Base-by-base conservation (phyloP, 371 early-diverging fungal species). In the Apophysomyces elegans region DNA sequence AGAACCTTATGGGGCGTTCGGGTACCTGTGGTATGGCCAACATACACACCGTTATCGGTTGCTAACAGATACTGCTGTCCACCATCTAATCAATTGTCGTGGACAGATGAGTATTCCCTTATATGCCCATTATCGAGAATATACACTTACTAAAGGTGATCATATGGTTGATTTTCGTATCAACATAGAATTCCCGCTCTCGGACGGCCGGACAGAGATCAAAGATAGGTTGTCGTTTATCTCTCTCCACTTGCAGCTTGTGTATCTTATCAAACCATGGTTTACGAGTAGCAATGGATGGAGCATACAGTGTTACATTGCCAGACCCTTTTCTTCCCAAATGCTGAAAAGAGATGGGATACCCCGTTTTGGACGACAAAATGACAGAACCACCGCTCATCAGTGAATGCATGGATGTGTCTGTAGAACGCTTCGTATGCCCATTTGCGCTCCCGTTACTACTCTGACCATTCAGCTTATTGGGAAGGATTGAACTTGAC, bases 261-360 rank as follows among this genome's bases (percentile, higher is more conserved):
- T 86, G 81, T 56, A 96, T 91, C 64, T 90, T 88, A 47, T 94
- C 92, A 39, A 90, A 68, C 96, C 96, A 96, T 46, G 93, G 85
- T 63, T 86, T 86, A 21, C 93, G 83, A 56, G 91, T 93, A 0
- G 93, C 91, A 13, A 83, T 73, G 37, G 91, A 89, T 6, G 86
- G 73, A 6, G 95, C 93, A 68, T 88, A 90, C 37, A 97, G 75
- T 0, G 89, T 89, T 66, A 90, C 79, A 18, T 83, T 63, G 14
- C 83, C 83, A 5, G 72, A 56, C 4, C 89, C 87, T 3, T 85
- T 72, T 21, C 91, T 83, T 7, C 96, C 95, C 1, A 96, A 73
- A 63, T 93, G 92, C 26, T 86, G 88, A 56, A 97, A 78, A 14
- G 87, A 82, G 63, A 97, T 81, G 16, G 92, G 87, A 67, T 78